Evolutionary conservation across 208 protist species (phyloP).

Genomic region (Phytomonas sp.): DNA sequence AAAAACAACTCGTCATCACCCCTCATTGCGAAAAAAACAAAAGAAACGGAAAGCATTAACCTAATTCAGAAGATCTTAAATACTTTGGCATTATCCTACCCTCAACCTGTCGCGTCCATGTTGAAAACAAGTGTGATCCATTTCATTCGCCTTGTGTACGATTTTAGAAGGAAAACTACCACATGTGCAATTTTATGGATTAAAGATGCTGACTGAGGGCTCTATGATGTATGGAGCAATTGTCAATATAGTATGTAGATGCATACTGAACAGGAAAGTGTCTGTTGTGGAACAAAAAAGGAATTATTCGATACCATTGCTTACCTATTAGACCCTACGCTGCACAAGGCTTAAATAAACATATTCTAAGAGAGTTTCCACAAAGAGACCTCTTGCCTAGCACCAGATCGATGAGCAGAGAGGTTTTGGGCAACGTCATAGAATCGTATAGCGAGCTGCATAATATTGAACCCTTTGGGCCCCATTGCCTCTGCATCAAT

Average conservation of each 20-base stretch:
- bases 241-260: background rate
- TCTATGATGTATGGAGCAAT: background rate
- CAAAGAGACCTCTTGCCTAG: background rate
- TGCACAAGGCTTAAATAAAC: background rate
- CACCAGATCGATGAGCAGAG: background rate
- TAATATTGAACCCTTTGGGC: background rate
- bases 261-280: background rate
- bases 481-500: background rate
- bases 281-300: background rate
- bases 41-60: background rate
- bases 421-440: background rate
- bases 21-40: background rate
- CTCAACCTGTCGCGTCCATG: background rate
- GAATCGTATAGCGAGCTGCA: background rate
- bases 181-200: background rate
- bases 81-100: background rate
- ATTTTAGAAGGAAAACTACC: background rate
- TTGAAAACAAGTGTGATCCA: background rate
- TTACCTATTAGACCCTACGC: background rate
- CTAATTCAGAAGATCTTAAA: background rate
- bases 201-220: background rate
- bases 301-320: background rate
- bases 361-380: background rate
- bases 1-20: background rate
- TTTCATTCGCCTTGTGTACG: background rate